A percentile compares a stretch with the other conserved stretches of the same genome.
These are phyloP conservation scores for Diaporthe nobilis DNA, from an alignment of 2,329 filamentous ascomycete genomes.

Conservation along the genomic window DNA sequence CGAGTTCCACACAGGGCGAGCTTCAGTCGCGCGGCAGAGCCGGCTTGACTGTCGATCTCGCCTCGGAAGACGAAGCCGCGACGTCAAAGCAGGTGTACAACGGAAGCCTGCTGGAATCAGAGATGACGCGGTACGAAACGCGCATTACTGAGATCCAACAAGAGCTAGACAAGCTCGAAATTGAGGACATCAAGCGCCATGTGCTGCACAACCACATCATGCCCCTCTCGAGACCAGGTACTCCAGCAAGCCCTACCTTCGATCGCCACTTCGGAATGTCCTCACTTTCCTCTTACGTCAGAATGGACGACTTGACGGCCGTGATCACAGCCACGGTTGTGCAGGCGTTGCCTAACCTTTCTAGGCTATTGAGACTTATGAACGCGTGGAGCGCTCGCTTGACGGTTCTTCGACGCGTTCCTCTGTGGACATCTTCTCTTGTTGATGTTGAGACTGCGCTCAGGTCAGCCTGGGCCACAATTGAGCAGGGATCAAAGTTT, in stretches of 20 bases:
- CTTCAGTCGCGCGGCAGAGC: slow-evolving; percentile 49
- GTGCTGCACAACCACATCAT: slow-evolving; percentile 86
- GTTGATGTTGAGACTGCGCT: slow-evolving; percentile 76
- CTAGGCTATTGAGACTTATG: slow-evolving; percentile 80
- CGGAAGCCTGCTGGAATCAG: slow-evolving; percentile 77
- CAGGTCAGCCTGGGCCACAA: slow-evolving; percentile 75
- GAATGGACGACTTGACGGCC: slow-evolving; percentile 90
- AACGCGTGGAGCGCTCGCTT: slow-evolving; percentile 84
- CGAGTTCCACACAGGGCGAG: slow-evolving; percentile 58
- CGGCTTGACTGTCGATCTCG: slow-evolving; percentile 41
- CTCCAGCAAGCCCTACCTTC: slow-evolving; percentile 56
- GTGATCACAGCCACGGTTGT: slow-evolving; percentile 92
- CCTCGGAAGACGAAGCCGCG: slow-evolving; percentile 44
- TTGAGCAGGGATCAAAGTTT: slow-evolving; percentile 51
- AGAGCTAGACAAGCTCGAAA: slow-evolving; percentile 77
- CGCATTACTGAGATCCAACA: slow-evolving; percentile 81
- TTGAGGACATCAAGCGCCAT: slow-evolving; percentile 91
- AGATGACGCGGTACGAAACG: slow-evolving; percentile 78
- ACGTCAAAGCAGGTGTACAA: slow-evolving; percentile 63
- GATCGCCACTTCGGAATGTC: slow-evolving; percentile 57
- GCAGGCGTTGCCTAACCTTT: slow-evolving; percentile 87
- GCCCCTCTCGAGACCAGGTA: slow-evolving; percentile 67
- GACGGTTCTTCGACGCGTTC: slow-evolving; percentile 80
- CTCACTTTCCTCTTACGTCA: slow-evolving; percentile 69
- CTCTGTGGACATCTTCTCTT: slow-evolving; percentile 76